Conservation (phyloP, 1,284 basidiomycete genomes). For the Athelia psychrophila region DNA sequence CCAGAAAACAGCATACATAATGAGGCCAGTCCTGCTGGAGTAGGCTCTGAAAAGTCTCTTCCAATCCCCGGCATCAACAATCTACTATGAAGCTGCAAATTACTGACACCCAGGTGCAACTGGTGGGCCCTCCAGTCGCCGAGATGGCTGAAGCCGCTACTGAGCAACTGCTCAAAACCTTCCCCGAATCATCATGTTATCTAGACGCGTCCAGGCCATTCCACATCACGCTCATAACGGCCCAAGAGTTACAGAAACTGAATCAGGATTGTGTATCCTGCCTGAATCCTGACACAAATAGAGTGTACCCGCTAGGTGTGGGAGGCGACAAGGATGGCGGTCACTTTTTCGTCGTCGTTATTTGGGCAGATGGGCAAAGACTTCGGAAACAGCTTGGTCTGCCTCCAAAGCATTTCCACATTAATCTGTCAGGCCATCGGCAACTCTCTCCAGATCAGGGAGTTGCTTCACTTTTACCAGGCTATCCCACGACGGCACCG, state of each 20-base stretch:
- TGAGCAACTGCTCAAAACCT: too few species aligned
- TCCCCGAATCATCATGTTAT: too few species aligned
- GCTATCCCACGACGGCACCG: constrained; percentile 19
- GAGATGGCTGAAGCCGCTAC: too few species aligned
- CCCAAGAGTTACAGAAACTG: neutral
- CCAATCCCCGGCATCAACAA: too few species aligned
- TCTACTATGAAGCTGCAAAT: too few species aligned
- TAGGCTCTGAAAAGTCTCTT: too few species aligned
- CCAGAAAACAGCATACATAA: too few species aligned
- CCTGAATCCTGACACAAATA: constrained; percentile 17
- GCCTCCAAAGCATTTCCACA: constrained; percentile 51
- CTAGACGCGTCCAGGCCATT: neutral
- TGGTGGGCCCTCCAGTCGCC: too few species aligned
- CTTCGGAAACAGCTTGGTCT: constrained; percentile 46
- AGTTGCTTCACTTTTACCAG: constrained; percentile 36
- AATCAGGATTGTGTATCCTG: neutral
- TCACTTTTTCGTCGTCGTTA: constrained; percentile 46
- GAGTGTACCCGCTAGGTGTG: constrained; percentile 34
- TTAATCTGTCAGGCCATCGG: constrained; percentile 48
- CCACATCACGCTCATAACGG: constrained; percentile 1
- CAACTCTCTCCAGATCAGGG: constrained; percentile 30
- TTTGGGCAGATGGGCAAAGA: constrained; percentile 53
- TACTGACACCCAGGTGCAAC: too few species aligned
- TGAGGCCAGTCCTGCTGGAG: too few species aligned
- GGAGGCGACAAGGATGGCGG: constrained; percentile 32